These are phyloP conservation scores for Suillus weaverae DNA, from an alignment of 768 basidiomycete genomes.

Conservation along the genomic window DNA sequence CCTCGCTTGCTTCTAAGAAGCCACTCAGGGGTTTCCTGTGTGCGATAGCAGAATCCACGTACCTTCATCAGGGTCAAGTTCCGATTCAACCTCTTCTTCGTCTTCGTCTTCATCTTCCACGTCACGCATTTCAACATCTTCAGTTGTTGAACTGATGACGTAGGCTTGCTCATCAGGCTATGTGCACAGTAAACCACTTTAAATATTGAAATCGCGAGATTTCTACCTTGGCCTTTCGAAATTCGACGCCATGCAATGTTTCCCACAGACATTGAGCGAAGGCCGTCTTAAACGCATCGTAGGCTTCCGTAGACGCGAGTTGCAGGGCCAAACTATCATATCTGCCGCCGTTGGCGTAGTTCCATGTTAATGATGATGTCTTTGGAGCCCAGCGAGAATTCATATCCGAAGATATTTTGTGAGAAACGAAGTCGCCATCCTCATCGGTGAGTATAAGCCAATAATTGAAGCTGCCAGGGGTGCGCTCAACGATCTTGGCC, in stretches of 20 bases:
- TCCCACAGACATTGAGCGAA: conserved; percentile 84
- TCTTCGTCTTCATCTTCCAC: conserved; percentile 73
- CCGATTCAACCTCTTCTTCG: conserved; percentile 73
- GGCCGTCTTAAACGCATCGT: conserved; percentile 54
- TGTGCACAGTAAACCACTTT: conserved; percentile 3
- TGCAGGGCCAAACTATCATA: conserved; percentile 83
- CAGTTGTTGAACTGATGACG: conserved; percentile 67
- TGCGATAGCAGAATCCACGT: conserved; percentile 12
- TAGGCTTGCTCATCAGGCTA: conserved; percentile 88
- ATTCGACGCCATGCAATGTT: conserved; percentile 66
- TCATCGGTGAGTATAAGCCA: conserved; percentile 57
- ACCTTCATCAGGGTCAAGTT: conserved; percentile 68
- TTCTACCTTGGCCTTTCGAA: conserved; percentile 77
- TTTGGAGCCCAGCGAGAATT: conserved; percentile 67
- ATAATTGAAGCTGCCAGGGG: conserved; percentile 49
- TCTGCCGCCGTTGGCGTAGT: conserved; percentile 57
- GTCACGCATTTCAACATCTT: conserved; percentile 90
- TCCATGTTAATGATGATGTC: conserved; percentile 85
- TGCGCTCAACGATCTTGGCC: conserved; percentile 52
- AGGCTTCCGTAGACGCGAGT: conserved; percentile 58
- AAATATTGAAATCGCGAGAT: not conserved
- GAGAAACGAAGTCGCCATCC: conserved; percentile 53
- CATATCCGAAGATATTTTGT: conserved; percentile 65
- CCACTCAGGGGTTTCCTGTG: not conserved
- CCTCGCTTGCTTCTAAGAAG: conserved; percentile 42